These are phyloP conservation scores for Uncinocarpus reesii DNA, from an alignment of 2,329 filamentous ascomycete species.

Conservation along the genomic window DNA sequence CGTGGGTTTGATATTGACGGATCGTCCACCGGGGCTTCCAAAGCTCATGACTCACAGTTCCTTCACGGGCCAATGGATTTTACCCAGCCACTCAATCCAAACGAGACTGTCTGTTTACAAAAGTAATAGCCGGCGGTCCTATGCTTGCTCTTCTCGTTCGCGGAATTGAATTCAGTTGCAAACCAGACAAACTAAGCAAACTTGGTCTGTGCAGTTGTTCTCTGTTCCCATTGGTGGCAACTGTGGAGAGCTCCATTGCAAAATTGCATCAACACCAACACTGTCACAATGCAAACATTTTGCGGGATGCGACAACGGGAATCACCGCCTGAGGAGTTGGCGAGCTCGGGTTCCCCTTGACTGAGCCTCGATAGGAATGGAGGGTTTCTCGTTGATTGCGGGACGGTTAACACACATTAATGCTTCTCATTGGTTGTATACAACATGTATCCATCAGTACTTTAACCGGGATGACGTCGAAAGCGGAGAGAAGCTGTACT, in stretches of 20 bases:
- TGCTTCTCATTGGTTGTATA: too few species aligned
- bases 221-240: neutral
- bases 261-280: neutral
- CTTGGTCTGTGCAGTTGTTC: neutral
- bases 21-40: constrained; percentile 58
- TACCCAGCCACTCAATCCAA: neutral
- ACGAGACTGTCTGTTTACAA: neutral
- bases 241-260: neutral
- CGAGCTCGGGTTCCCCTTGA: too few species aligned
- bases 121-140: neutral
- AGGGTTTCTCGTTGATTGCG: too few species aligned
- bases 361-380: too few species aligned
- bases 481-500: too few species aligned
- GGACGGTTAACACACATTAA: too few species aligned
- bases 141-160: neutral
- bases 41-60: constrained; percentile 42
- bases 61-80: neutral
- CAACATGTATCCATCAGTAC: too few species aligned
- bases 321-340: neutral
- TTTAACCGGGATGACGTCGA: too few species aligned
- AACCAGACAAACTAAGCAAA: constrained; percentile 26
- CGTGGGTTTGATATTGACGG: constrained; percentile 55
- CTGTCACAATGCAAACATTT: neutral
- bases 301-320: too few species aligned
- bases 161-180: constrained; percentile 16